A percentile compares a stretch with the other conserved stretches of the same genome.
Conservation (phyloP, 2,329 filamentous ascomycete genomes). For the Fusarium sp. region DNA sequence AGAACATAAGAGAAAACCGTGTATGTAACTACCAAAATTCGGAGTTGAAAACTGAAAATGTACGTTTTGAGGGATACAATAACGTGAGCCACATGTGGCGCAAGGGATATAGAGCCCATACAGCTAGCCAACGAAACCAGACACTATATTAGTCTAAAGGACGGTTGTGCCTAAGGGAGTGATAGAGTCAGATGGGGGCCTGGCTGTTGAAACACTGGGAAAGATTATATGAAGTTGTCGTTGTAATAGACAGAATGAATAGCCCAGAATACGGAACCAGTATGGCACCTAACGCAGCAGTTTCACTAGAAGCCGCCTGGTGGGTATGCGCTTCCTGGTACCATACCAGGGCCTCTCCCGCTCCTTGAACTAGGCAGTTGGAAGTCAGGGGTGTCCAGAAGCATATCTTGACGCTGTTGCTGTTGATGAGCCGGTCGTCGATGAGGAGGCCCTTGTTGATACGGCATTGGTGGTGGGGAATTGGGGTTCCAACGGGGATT, state of each 20-base stretch:
- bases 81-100: background rate
- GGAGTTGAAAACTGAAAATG: conserved; percentile 6
- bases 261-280: conserved; percentile 1
- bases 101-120: conserved; percentile 13
- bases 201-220: background rate
- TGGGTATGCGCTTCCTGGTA: conserved; percentile 66
- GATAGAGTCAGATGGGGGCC: conserved; percentile 1
- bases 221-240: conserved; percentile 7
- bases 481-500: conserved; percentile 86
- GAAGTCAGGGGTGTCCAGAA: conserved; percentile 90
- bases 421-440: conserved; percentile 63
- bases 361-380: conserved; percentile 67
- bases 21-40: conserved; percentile 21
- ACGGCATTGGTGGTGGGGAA: conserved; percentile 57
- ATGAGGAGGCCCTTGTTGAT: conserved; percentile 56
- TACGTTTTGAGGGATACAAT: conserved; percentile 6
- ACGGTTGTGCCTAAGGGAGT: conserved; percentile 21
- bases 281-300: conserved; percentile 8
- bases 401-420: conserved; percentile 73
- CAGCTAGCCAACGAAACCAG: conserved; percentile 13
- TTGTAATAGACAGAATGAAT: background rate
- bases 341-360: conserved; percentile 56
- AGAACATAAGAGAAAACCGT: conserved; percentile 2
- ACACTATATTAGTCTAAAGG: conserved; percentile 25
- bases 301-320: conserved; percentile 46